Percentiles rank a stretch among this genome's conserved stretches.
phyloP scores from a whole-genome alignment of 768 basidiomycete species.

The Amanita rimosa region DNA sequence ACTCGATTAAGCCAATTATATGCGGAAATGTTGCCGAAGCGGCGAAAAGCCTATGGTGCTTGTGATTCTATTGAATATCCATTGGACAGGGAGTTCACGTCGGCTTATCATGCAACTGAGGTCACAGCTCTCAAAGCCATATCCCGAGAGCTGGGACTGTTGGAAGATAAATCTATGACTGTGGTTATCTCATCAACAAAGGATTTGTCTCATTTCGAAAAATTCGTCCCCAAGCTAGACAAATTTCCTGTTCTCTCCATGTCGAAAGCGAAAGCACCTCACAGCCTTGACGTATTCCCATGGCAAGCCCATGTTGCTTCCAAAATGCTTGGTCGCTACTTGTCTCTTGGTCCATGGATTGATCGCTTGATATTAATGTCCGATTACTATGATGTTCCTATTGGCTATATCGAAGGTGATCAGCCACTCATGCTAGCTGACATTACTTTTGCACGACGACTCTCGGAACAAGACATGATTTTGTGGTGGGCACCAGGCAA shows the following conservation, averaged over 20 bases:
- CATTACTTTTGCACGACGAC: slow-evolving; percentile 79
- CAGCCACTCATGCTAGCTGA: slow-evolving; percentile 83
- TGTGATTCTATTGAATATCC: slow-evolving; percentile 55
- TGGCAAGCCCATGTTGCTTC: slow-evolving; percentile 80
- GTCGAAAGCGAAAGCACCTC: slow-evolving; percentile 67
- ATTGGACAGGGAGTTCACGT: slow-evolving; percentile 43
- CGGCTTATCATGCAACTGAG: slow-evolving; percentile 73
- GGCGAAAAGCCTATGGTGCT: slow-evolving; percentile 25
- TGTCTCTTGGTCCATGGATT: slow-evolving; percentile 69
- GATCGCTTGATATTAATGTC: slow-evolving; percentile 71
- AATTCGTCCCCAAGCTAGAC: slow-evolving; percentile 51
- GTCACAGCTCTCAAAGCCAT: slow-evolving; percentile 74
- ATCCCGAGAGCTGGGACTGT: slow-evolving; percentile 71
- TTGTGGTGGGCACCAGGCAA: slow-evolving; percentile 95
- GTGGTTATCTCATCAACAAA: slow-evolving; percentile 82
- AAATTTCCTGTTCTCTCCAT: slow-evolving; percentile 86
- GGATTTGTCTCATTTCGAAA: slow-evolving; percentile 75
- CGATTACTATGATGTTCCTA: slow-evolving; percentile 85
- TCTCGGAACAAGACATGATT: slow-evolving; percentile 80
- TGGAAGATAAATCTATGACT: slow-evolving; percentile 64
- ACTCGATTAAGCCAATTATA: slow-evolving; percentile 71
- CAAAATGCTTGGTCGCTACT: slow-evolving; percentile 79
- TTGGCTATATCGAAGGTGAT: slow-evolving; percentile 89
- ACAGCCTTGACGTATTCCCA: slow-evolving; percentile 70
- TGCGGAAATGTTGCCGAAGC: slow-evolving; percentile 44